These are phyloP conservation scores for Fusarium sp. DNA, from an alignment of 2,329 filamentous ascomycete species.

Conservation along the genomic window DNA sequence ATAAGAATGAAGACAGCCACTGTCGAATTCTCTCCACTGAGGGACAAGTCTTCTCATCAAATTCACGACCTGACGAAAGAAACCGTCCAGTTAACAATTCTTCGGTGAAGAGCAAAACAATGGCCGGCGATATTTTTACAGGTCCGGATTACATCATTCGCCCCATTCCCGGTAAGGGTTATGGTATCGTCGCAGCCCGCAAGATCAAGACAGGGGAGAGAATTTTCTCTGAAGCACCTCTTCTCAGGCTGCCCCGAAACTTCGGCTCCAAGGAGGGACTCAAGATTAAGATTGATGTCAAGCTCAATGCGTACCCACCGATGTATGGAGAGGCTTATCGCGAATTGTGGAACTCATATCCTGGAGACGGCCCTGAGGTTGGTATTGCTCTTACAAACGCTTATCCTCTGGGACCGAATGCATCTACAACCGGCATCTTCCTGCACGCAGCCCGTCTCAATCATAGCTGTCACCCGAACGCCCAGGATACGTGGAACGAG, in stretches of 20 bases:
- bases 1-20: neutral
- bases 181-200: constrained; percentile 14
- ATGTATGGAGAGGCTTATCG: constrained; percentile 1
- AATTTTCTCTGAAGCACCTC: constrained; percentile 10
- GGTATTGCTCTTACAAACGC: constrained; percentile 23
- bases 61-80: neutral
- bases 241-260: neutral
- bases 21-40: neutral
- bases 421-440: constrained; percentile 30
- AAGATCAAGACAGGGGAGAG: constrained; percentile 6
- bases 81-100: neutral
- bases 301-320: neutral
- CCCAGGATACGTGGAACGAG: constrained; percentile 41
- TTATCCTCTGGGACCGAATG: neutral
- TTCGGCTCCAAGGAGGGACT: too few species aligned
- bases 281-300: too few species aligned
- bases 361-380: neutral
- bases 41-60: neutral
- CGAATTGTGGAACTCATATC: neutral
- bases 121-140: neutral
- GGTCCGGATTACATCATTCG: too few species aligned
- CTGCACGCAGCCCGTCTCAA: constrained; percentile 42
- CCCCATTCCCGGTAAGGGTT: constrained; percentile 6
- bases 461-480: constrained; percentile 44
- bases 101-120: neutral